Evolutionary conservation across 2,329 filamentous ascomycete species (phyloP).

Genomic region (Akanthomyces lecanii): DNA sequence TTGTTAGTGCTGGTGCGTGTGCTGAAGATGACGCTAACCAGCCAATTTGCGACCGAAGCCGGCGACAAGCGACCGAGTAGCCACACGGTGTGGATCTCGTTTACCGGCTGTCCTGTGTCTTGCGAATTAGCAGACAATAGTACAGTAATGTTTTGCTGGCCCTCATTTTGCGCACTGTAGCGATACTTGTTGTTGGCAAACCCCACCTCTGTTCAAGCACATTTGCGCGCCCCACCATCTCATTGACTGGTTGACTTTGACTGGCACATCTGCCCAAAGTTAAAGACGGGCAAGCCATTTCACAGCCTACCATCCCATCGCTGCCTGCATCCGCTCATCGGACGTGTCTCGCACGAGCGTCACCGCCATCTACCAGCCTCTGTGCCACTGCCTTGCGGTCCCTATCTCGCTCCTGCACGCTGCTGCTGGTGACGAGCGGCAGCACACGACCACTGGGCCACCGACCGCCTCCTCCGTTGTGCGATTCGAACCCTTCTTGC

Average conservation of each 20-base stretch:
- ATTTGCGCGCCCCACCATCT: slow-evolving; percentile 15
- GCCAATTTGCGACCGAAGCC: slow-evolving; percentile 11
- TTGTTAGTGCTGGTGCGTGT: neutral
- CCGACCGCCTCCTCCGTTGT: neutral
- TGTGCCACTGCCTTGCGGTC: slow-evolving; percentile 8
- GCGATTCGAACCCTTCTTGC: neutral
- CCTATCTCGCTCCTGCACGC: neutral
- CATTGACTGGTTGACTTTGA: neutral
- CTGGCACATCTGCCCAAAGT: neutral
- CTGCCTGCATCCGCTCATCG: slow-evolving; percentile 12
- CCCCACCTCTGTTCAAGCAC: slow-evolving; percentile 8
- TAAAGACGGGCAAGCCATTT: neutral
- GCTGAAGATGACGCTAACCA: slow-evolving; percentile 1
- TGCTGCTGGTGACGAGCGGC: slow-evolving; percentile 3
- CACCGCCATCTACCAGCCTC: slow-evolving; percentile 9
- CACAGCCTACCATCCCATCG: neutral
- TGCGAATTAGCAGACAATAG: too few species aligned
- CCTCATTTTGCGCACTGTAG: neutral
- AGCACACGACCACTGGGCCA: slow-evolving; percentile 9
- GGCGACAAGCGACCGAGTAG: neutral
- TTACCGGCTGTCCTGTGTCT: neutral
- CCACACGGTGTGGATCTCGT: neutral
- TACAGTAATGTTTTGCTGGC: neutral
- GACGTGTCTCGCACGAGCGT: slow-evolving; percentile 13
- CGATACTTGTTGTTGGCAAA: neutral